Percentiles rank a stretch among this genome's conserved stretches.
Evolutionary conservation across 2,329 filamentous ascomycete genomes (phyloP).

Genomic region (Oidium heveae): DNA sequence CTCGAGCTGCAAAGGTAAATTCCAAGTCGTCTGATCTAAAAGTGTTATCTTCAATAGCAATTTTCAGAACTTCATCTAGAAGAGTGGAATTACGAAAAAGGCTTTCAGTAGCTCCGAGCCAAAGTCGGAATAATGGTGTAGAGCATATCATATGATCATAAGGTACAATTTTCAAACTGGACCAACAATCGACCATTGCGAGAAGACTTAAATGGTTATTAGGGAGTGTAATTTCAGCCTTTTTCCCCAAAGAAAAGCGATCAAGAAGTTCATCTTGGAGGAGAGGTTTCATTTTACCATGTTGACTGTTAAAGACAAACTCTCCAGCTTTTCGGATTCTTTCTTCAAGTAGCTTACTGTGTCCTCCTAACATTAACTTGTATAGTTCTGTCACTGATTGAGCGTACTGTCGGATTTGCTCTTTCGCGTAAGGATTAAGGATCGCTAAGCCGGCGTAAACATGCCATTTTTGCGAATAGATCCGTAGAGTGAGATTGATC

Average conservation of each 20-base stretch:
- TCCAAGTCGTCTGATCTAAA: conserved; percentile 93
- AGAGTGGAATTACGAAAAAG: conserved; percentile 64
- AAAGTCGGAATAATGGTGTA: conserved; percentile 86
- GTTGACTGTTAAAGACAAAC: conserved; percentile 32
- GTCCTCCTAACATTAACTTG: conserved; percentile 85
- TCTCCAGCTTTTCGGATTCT: conserved; percentile 62
- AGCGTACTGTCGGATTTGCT: conserved; percentile 88
- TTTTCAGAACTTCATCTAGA: conserved; percentile 63
- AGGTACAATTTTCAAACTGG: conserved; percentile 70
- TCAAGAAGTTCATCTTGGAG: conserved; percentile 63
- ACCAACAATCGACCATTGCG: conserved; percentile 98
- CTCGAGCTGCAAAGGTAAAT: conserved; percentile 88
- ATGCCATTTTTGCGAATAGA: conserved; percentile 98
- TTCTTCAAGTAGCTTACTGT: conserved; percentile 44
- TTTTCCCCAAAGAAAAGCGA: conserved; percentile 58
- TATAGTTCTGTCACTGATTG: conserved; percentile 78
- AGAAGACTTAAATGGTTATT: conserved; percentile 89
- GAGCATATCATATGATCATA: conserved; percentile 99
- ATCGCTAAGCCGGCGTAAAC: conserved; percentile 95
- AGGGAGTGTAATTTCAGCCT: conserved; percentile 29
- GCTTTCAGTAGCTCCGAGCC: conserved; percentile 92
- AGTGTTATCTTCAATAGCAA: conserved; percentile 67
- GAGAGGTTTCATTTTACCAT: conserved; percentile 33
- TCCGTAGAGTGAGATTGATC: conserved; percentile 91
- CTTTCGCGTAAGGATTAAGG: conserved; percentile 73